Evolutionary conservation across 495 filamentous ascomycete species (phyloP).

Genomic region (Neurospora pannonica): DNA sequence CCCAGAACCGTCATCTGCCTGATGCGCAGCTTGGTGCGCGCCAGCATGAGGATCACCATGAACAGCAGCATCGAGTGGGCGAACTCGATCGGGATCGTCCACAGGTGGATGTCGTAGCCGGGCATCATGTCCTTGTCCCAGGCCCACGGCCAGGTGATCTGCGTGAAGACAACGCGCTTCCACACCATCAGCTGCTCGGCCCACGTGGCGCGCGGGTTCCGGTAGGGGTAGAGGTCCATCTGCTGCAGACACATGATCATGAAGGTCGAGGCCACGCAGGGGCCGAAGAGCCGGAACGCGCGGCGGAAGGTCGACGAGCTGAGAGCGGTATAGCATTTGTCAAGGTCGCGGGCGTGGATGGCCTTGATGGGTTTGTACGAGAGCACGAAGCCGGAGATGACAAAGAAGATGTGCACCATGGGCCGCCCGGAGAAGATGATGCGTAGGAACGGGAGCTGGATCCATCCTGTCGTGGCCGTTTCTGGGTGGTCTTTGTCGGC

Average conservation of each 20-base stretch:
- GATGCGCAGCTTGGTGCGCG: conserved; percentile 36
- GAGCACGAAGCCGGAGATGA: conserved; percentile 61
- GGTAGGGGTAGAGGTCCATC: conserved; percentile 32
- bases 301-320: conserved; percentile 58
- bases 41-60: conserved; percentile 44
- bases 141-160: conserved; percentile 43
- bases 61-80: conserved; percentile 55
- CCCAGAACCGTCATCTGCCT: conserved; percentile 36
- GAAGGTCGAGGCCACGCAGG: conserved; percentile 46
- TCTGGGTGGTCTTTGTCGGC: conserved; percentile 29
- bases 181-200: conserved; percentile 40
- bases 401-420: conserved; percentile 68
- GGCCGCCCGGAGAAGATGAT: conserved; percentile 55
- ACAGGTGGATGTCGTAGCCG: conserved; percentile 51
- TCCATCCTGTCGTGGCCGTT: conserved; percentile 21
- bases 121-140: conserved; percentile 46
- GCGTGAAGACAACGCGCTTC: conserved; percentile 35
- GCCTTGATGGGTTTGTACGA: conserved; percentile 54
- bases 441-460: conserved; percentile 56
- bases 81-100: conserved; percentile 62
- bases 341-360: conserved; percentile 41
- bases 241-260: conserved; percentile 47
- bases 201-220: conserved; percentile 22
- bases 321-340: conserved; percentile 27
- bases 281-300: conserved; percentile 52